Evolutionary conservation across 192 early-diverging fungal genomes (phyloP).

Genomic region (Neocallimastix lanati): DNA sequence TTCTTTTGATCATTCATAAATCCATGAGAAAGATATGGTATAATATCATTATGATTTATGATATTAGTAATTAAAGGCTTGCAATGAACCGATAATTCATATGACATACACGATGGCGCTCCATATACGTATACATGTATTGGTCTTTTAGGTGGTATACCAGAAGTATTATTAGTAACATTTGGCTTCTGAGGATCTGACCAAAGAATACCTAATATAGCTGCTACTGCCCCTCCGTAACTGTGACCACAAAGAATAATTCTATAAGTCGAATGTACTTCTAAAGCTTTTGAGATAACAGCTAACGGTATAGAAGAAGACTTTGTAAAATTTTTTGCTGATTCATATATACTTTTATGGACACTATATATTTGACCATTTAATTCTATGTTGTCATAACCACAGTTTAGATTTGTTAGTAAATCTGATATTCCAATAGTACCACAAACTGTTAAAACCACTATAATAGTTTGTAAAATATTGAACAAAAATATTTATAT

Average conservation of each 20-base stretch:
- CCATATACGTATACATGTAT: not conserved
- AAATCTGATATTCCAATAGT: not conserved
- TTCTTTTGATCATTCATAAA: not conserved
- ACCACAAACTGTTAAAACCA: not conserved
- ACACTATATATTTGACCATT: not conserved
- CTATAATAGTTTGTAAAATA: too few relatives aligned
- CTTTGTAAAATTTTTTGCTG: not conserved
- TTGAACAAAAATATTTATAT: too few relatives aligned
- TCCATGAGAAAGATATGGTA: not conserved
- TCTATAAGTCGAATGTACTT: conserved; percentile 56
- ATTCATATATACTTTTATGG: not conserved
- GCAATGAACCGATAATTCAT: not conserved
- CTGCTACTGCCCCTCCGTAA: conserved; percentile 70
- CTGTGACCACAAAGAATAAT: conserved; percentile 76
- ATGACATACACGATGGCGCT: not conserved
- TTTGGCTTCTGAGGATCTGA: conserved; percentile 16
- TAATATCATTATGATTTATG: not conserved
- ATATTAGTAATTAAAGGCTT: not conserved
- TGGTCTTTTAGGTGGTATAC: not conserved
- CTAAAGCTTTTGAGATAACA: conserved; percentile 27
- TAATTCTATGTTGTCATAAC: not conserved
- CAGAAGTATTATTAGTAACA: not conserved
- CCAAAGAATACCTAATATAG: conserved; percentile 65
- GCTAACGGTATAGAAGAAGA: not conserved
- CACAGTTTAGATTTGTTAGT: not conserved